phyloP scores from a whole-genome alignment of 306 rosid species.

The Dalbergia cultrata region DNA sequence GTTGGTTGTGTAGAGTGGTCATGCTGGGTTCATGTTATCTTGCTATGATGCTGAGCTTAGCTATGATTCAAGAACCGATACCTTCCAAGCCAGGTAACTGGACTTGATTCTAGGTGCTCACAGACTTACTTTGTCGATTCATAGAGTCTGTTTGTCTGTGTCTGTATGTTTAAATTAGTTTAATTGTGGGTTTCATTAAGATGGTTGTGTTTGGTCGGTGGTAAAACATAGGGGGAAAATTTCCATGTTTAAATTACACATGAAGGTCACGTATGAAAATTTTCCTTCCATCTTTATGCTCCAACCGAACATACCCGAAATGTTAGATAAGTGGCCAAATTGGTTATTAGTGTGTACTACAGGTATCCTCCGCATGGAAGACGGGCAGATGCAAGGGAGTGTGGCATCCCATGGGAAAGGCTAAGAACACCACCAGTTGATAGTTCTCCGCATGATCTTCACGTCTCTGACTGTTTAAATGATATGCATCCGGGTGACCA shows the following conservation, averaged over 20 bases:
- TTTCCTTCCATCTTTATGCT: too few relatives aligned
- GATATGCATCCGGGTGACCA: conserved; percentile 83
- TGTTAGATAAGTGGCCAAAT: too few relatives aligned
- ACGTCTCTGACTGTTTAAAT: conserved; percentile 75
- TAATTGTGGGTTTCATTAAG: not conserved
- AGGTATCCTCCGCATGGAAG: conserved; percentile 97
- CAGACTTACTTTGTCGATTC: not conserved
- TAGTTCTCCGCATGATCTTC: conserved; percentile 81
- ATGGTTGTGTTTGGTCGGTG: not conserved
- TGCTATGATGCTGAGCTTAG: conserved; percentile 96
- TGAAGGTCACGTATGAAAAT: too few relatives aligned
- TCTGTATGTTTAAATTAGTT: not conserved
- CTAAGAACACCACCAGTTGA: conserved; percentile 83
- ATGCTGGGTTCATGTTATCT: conserved; percentile 37
- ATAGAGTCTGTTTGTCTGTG: too few relatives aligned
- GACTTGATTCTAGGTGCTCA: conserved; percentile 35
- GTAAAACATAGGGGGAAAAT: too few relatives aligned
- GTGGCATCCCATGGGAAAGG: conserved; percentile 83
- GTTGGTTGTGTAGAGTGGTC: too few relatives aligned
- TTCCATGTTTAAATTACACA: too few relatives aligned
- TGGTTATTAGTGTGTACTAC: conserved; percentile 2
- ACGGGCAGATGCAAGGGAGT: conserved; percentile 73
- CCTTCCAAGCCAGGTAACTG: conserved; percentile 93
- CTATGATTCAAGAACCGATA: conserved; percentile 78
- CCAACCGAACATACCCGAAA: too few relatives aligned